Conservation (phyloP, 1,284 basidiomycete genomes). For the Moniliella sp. region DNA sequence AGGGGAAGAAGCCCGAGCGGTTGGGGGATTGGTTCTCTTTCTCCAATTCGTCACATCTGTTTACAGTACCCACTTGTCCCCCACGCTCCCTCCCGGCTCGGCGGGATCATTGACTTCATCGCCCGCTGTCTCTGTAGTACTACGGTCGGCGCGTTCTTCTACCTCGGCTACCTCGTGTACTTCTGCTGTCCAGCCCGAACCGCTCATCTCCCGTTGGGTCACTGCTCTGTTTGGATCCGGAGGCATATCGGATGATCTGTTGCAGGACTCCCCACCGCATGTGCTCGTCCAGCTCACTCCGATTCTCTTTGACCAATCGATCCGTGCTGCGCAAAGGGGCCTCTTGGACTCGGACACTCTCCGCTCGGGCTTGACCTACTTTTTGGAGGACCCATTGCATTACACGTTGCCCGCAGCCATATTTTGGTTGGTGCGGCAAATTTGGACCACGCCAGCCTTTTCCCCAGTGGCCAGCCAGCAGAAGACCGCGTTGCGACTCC, state of each 20-base stretch:
- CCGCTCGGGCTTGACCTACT: conserved; percentile 39
- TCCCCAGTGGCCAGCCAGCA: neutral
- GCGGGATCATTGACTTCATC: no score
- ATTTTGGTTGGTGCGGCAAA: conserved; percentile 11
- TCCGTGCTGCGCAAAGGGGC: conserved; percentile 35
- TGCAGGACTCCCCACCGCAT: conserved; percentile 36
- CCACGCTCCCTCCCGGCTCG: no score
- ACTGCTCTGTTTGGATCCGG: conserved; percentile 33
- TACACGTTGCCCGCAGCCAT: conserved; percentile 39
- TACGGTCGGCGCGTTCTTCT: no score
- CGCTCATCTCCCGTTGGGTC: conserved; percentile 31
- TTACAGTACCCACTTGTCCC: no score
- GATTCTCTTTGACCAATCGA: conserved; percentile 38
- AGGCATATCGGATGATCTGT: conserved; percentile 35
- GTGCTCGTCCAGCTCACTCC: conserved; percentile 36
- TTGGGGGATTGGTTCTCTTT: no score
- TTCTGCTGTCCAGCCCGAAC: no score
- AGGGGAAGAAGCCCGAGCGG: no score
- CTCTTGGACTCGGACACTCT: conserved; percentile 39
- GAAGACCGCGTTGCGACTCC: neutral
- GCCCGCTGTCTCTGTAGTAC: no score
- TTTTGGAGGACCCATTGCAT: conserved; percentile 38
- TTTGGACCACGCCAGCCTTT: conserved; percentile 2
- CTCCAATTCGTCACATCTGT: no score
- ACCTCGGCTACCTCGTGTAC: no score